Evolutionary conservation across 805 yeast species (phyloP), one percentile per base, ranked within the genome.

Genomic region (Komagataella mondaviorum): DNA sequence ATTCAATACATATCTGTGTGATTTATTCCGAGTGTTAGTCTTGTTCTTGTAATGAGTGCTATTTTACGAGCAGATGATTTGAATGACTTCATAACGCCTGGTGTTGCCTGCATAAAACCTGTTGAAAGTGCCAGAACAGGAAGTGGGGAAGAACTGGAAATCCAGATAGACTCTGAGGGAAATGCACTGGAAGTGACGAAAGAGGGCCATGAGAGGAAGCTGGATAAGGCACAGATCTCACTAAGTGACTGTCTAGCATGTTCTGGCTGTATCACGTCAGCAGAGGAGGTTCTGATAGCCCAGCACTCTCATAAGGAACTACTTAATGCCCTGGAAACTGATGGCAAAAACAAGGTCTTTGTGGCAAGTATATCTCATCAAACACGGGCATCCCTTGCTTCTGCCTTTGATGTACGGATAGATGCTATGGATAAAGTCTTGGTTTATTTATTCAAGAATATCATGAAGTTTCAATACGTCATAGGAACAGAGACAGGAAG

Each of bases 241-340:
- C 68, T 93, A 49, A 83, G 89, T 17, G 99, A 93, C 69, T 93
- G 99, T 66, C 71, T 93, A 51, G 99, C 99, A 0, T 93, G 99
- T 62, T 81, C 95, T 6, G 99, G 99, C 0, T 93, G 99, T 65
- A 88, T 93, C 51, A 93, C 99, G 0, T 86, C 96, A 4, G 95
- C 96, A n/a, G 99, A 93, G 63, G 96, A 91, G 55, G 88, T 93
- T 6, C 69, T 93, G 48, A 85, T 93, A 45, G 88, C 96, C 2
- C 83, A 88, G 56, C 99, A 93, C 63, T 86, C 95, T 44, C 95
- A 90, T 59, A 78, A 77, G 20, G 90, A 90, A 58, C 73, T 93
- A 48, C 57, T 89, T 22, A 76, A 77, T 48, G 84, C 81, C 23
- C 61, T 87, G 55, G 67, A 70, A 24, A 56, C 48, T 43, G 48